Evolutionary conservation across 163 green algal species (phyloP).

Genomic region (Volvox carteri): DNA sequence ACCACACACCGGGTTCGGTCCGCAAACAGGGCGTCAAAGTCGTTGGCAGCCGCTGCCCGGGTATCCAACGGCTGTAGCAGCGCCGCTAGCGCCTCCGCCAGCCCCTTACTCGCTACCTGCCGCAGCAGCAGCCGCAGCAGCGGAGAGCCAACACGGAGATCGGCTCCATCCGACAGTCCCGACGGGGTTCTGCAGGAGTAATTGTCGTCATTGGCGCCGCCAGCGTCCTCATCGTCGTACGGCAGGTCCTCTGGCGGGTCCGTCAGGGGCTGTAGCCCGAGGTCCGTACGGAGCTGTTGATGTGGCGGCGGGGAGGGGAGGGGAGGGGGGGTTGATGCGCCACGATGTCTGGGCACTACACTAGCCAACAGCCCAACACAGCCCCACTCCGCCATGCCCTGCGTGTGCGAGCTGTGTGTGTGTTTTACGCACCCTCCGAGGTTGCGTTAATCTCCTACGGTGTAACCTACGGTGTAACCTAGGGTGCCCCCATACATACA

Average conservation of each 20-base stretch:
- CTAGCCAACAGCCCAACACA: too few species aligned
- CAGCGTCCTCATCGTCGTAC: background rate
- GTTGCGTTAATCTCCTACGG: too few species aligned
- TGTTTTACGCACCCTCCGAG: too few species aligned
- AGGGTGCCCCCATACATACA: too few species aligned
- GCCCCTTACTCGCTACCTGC: slow-evolving; percentile 54
- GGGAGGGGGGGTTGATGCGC: background rate
- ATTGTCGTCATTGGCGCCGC: background rate
- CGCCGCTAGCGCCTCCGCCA: slow-evolving; percentile 48
- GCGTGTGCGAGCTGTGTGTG: too few species aligned
- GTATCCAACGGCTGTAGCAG: slow-evolving; percentile 68
- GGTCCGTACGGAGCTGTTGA: slow-evolving; percentile 28
- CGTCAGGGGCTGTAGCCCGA: slow-evolving; percentile 24
- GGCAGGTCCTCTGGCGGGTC: slow-evolving; percentile 17
- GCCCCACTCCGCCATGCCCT: too few species aligned
- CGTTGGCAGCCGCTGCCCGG: slow-evolving; percentile 74
- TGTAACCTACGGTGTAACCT: too few species aligned
- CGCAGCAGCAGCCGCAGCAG: slow-evolving; percentile 80
- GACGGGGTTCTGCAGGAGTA: background rate
- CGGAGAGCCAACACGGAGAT: slow-evolving; percentile 62
- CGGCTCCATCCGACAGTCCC: too few species aligned
- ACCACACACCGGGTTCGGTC: slow-evolving; percentile 41
- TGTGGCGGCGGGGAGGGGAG: background rate
- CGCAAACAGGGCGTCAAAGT: slow-evolving; percentile 77
- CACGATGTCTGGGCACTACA: too few species aligned